Percentiles rank a stretch among this genome's conserved stretches.
Evolutionary conservation across 2,329 filamentous ascomycete species (phyloP).

Genomic region (Apiospora sp.): DNA sequence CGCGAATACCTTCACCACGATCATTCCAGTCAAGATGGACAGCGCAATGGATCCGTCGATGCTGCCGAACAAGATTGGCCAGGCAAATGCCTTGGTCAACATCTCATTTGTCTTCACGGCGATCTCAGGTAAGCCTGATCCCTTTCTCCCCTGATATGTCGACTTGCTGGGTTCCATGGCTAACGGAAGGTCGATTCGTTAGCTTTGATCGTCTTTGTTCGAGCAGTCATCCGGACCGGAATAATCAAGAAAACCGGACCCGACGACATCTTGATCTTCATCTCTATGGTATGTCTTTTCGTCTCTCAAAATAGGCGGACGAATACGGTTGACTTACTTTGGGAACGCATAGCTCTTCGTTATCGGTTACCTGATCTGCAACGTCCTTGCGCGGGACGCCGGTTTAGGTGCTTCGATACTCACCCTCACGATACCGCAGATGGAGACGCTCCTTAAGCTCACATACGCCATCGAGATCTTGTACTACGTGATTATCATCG

Average conservation of each 20-base stretch:
- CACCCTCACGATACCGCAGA: background rate
- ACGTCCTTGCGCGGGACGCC: background rate
- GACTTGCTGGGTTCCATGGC: background rate
- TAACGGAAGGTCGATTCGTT: background rate
- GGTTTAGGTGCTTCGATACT: background rate
- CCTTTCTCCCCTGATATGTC: background rate
- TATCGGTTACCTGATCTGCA: background rate
- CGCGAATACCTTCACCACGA: background rate
- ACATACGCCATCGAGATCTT: slow-evolving; percentile 46
- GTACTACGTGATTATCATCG: slow-evolving; percentile 50
- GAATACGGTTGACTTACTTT: background rate
- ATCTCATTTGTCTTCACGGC: background rate
- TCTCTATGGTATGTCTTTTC: background rate
- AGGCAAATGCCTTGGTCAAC: background rate
- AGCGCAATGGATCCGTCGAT: background rate
- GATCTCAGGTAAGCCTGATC: background rate
- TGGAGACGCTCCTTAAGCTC: background rate
- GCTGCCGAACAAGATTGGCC: background rate
- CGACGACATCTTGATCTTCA: background rate
- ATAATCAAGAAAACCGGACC: background rate
- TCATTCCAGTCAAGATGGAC: background rate
- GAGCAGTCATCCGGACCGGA: background rate
- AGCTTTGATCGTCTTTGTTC: background rate
- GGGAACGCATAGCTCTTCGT: background rate
- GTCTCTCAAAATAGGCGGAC: background rate